Conservation (phyloP, 2,329 filamentous ascomycete species). For the Tothia fuscella region DNA sequence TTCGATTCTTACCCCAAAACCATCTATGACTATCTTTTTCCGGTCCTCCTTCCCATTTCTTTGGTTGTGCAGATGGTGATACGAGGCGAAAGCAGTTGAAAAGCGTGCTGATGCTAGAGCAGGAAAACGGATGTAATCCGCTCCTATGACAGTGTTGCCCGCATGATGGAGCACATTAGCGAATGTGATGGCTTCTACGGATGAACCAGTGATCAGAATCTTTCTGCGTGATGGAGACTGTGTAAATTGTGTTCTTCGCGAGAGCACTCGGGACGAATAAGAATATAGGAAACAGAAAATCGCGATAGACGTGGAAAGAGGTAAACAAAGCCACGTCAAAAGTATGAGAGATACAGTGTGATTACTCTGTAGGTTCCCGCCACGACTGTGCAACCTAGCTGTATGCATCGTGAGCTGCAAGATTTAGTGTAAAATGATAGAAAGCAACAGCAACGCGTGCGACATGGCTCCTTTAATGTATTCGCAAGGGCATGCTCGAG, state of each 20-base stretch:
- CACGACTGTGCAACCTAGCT: not conserved
- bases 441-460: not conserved
- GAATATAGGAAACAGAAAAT: not conserved
- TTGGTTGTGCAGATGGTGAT: not conserved
- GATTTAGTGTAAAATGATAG: not conserved
- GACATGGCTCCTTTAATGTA: not conserved
- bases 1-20: not conserved
- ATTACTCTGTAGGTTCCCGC: not conserved
- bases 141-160: constrained; percentile 1
- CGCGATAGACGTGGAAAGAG: not conserved
- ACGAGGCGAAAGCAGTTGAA: not conserved
- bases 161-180: not conserved
- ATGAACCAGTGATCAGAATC: not conserved
- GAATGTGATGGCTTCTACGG: not conserved
- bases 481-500: not conserved
- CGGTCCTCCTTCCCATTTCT: not conserved
- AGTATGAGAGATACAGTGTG: not conserved
- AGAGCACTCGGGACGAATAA: not conserved
- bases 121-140: not conserved
- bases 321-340: constrained; percentile 1
- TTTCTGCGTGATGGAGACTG: not conserved
- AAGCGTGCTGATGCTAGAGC: not conserved
- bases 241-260: not conserved
- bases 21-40: not conserved
- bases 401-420: not conserved